Evolutionary conservation across 305 asterid species (phyloP).

Genomic region (Fraxinus paxiana): DNA sequence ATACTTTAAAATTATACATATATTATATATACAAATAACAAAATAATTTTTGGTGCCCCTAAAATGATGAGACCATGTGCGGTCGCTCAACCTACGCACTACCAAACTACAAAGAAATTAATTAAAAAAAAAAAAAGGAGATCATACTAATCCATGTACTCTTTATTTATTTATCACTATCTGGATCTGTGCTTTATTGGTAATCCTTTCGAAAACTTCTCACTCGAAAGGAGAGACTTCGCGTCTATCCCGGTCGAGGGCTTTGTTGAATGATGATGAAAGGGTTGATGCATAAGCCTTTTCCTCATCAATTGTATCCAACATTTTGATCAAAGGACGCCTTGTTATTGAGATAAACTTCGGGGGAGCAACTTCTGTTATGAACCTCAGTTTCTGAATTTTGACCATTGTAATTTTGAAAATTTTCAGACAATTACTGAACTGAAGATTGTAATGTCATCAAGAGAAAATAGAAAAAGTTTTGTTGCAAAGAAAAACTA

Average conservation of each 20-base stretch:
- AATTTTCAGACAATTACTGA: background rate
- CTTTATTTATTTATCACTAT: background rate
- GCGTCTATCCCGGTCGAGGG: slow-evolving; percentile 21
- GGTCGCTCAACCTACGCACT: too few relatives aligned
- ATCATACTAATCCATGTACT: background rate
- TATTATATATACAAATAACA: too few relatives aligned
- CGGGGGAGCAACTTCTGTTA: slow-evolving; percentile 53
- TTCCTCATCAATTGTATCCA: slow-evolving; percentile 58
- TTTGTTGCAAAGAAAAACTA: slow-evolving; percentile 1
- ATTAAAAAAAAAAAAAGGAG: background rate
- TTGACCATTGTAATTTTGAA: slow-evolving; percentile 28
- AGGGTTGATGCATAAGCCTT: slow-evolving; percentile 36
- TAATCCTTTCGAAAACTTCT: background rate
- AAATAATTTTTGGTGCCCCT: too few relatives aligned
- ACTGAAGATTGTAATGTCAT: background rate
- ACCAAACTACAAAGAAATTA: too few relatives aligned
- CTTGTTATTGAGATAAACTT: slow-evolving; percentile 34
- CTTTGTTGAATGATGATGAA: slow-evolving; percentile 22
- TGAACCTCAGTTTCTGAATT: slow-evolving; percentile 34
- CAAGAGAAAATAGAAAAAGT: background rate
- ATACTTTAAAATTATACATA: too few relatives aligned
- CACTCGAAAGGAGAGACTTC: slow-evolving; percentile 28
- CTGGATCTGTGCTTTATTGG: background rate
- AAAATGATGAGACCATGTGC: too few relatives aligned
- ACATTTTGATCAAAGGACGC: slow-evolving; percentile 34